Evolutionary conservation across 1,284 basidiomycete genomes (phyloP).

Genomic region (Tylopilus sp.): DNA sequence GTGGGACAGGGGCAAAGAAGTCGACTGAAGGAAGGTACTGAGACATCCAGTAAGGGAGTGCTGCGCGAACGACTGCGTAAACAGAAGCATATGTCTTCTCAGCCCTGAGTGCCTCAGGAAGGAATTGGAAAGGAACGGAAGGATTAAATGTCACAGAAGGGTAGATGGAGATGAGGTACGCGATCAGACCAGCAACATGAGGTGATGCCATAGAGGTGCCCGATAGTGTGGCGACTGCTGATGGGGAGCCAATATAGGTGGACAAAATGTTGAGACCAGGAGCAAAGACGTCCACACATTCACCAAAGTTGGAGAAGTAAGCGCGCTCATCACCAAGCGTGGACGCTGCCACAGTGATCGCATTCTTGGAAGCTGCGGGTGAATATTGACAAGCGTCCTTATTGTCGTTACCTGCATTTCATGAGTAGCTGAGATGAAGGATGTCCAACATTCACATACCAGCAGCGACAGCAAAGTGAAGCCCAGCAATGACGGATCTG

Average conservation of each 20-base stretch:
- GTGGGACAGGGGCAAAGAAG: conserved; percentile 42
- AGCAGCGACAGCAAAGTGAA: conserved; percentile 95
- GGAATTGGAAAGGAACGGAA: conserved; percentile 32
- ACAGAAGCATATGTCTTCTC: conserved; percentile 35
- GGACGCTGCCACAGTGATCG: conserved; percentile 84
- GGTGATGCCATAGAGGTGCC: conserved; percentile 72
- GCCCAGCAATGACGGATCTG: conserved; percentile 73
- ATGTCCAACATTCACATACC: conserved; percentile 46
- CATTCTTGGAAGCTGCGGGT: conserved; percentile 68
- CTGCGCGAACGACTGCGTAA: conserved; percentile 51
- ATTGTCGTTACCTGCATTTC: conserved; percentile 52
- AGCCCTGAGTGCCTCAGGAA: conserved; percentile 16
- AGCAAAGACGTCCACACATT: conserved; percentile 79
- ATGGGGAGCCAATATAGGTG: conserved; percentile 61
- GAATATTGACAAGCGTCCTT: conserved; percentile 78
- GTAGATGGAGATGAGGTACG: conserved; percentile 81
- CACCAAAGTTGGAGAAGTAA: conserved; percentile 81
- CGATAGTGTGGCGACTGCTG: conserved; percentile 64
- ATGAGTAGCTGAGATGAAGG: neutral
- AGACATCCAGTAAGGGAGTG: conserved; percentile 56
- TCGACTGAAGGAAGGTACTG: conserved; percentile 55
- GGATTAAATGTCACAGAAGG: conserved; percentile 60
- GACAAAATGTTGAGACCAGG: conserved; percentile 81
- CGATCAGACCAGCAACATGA: conserved; percentile 69
- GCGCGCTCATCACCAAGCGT: conserved; percentile 79